These are phyloP conservation scores for Petunia hybrid DNA, from an alignment of 305 asterid genomes.

Conservation along the genomic window DNA sequence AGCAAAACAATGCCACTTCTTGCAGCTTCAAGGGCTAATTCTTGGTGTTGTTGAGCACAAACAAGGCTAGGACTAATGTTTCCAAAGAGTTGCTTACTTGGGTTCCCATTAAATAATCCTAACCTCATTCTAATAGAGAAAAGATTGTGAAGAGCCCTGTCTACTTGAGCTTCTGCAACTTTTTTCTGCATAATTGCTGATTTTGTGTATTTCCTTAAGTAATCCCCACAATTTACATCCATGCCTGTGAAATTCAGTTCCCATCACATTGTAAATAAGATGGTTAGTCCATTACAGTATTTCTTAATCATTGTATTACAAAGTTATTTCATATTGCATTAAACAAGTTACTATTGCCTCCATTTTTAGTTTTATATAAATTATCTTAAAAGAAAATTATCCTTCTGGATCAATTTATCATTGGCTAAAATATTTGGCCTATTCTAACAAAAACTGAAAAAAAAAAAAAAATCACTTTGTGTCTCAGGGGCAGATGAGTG, in stretches of 20 bases:
- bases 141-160: constrained; percentile 73
- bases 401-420: neutral
- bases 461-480: too few species aligned
- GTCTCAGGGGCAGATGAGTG: too few species aligned
- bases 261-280: constrained; percentile 22
- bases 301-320: neutral
- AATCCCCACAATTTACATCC: constrained; percentile 72
- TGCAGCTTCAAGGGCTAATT: constrained; percentile 71
- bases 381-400: neutral
- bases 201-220: constrained; percentile 59
- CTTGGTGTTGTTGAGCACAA: constrained; percentile 58
- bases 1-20: constrained; percentile 68
- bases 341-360: neutral
- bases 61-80: constrained; percentile 51
- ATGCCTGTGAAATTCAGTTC: constrained; percentile 51
- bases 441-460: neutral
- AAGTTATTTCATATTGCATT: neutral
- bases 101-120: constrained; percentile 64
- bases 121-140: constrained; percentile 65
- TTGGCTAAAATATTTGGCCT: neutral
- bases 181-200: constrained; percentile 61
- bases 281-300: neutral
- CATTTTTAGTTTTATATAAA: neutral
- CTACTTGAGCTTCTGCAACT: constrained; percentile 43
- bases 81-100: constrained; percentile 48